Percentiles rank a stretch among this genome's conserved stretches.
These are phyloP conservation scores for Decorospora gaudefroyi DNA, from an alignment of 2,329 filamentous ascomycete species.

Conservation along the genomic window DNA sequence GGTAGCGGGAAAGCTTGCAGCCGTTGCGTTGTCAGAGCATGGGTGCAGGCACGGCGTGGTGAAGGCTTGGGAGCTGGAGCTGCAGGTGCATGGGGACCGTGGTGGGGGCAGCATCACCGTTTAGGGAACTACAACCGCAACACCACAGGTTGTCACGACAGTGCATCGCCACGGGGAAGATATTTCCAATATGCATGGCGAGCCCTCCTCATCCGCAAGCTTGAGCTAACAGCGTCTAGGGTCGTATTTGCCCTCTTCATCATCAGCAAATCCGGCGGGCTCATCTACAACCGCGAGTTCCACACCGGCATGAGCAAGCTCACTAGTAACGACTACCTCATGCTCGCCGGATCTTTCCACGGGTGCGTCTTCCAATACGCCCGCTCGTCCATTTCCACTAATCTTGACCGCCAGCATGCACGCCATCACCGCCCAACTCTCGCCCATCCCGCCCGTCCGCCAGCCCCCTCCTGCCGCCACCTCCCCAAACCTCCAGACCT, in stretches of 20 bases:
- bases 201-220: not conserved
- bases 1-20: conserved; percentile 6
- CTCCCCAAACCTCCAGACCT: conserved; percentile 42
- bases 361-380: conserved; percentile 61
- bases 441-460: conserved; percentile 36
- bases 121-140: conserved; percentile 11
- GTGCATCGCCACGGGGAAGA: conserved; percentile 9
- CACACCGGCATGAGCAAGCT: conserved; percentile 85
- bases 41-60: too few relatives aligned
- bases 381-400: conserved; percentile 5
- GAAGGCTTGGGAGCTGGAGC: conserved; percentile 13
- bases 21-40: conserved; percentile 9
- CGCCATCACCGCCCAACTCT: conserved; percentile 60
- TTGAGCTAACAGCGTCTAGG: conserved; percentile 59
- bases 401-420: conserved; percentile 58
- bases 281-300: conserved; percentile 96
- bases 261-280: conserved; percentile 97
- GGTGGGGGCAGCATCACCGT: conserved; percentile 25
- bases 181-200: too few relatives aligned
- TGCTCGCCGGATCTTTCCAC: conserved; percentile 96
- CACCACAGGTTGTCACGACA: conserved; percentile 13
- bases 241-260: conserved; percentile 93
- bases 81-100: conserved; percentile 16
- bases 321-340: conserved; percentile 93
- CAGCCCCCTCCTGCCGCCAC: conserved; percentile 29